Evolutionary conservation across 2,329 filamentous ascomycete species (phyloP).

Genomic region (Cadophora malorum): DNA sequence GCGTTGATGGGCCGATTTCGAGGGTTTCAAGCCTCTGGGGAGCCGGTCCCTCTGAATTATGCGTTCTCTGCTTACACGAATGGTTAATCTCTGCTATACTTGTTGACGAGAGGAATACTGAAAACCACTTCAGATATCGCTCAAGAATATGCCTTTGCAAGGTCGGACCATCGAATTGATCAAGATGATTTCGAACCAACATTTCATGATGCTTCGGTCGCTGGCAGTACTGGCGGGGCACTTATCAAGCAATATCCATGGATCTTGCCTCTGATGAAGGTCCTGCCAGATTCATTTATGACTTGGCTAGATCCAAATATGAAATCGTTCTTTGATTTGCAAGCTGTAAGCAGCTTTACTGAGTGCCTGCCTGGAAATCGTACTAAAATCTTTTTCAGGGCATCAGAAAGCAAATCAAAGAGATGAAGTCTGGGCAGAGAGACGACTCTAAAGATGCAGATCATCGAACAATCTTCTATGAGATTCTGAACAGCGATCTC

Average conservation of each 20-base stretch:
- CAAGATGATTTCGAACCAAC: slow-evolving; percentile 23
- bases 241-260: slow-evolving; percentile 17
- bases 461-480: slow-evolving; percentile 41
- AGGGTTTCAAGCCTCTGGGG: slow-evolving; percentile 18
- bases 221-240: neutral
- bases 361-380: neutral
- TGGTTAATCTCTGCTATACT: neutral
- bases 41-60: slow-evolving; percentile 23
- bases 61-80: slow-evolving; percentile 23
- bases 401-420: slow-evolving; percentile 8
- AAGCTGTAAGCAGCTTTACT: neutral
- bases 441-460: slow-evolving; percentile 20
- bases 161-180: slow-evolving; percentile 27
- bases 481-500: slow-evolving; percentile 41
- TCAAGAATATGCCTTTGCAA: slow-evolving; percentile 39
- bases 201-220: slow-evolving; percentile 12
- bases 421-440: slow-evolving; percentile 12
- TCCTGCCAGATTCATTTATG: neutral
- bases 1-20: slow-evolving; percentile 26
- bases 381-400: neutral
- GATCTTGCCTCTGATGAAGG: neutral
- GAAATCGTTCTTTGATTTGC: neutral
- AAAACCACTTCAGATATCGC: slow-evolving; percentile 33
- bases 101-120: neutral
- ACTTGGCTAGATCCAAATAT: neutral